These are phyloP conservation scores for Falciphora oryzae DNA, from an alignment of 2,329 filamentous ascomycete species.

Conservation along the genomic window DNA sequence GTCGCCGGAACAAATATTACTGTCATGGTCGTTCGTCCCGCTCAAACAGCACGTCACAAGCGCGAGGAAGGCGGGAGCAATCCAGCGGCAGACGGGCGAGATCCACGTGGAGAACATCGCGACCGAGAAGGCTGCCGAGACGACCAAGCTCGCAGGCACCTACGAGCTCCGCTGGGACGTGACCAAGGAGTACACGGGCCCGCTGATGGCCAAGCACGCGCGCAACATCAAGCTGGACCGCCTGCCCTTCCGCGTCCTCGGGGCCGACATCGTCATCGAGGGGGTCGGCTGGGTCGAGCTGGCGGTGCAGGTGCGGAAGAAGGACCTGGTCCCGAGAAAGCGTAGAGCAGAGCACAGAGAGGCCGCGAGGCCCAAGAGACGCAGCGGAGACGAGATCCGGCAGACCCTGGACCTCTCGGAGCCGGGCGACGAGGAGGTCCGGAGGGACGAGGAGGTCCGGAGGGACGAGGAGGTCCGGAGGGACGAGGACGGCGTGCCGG, in stretches of 20 bases:
- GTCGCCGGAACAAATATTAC: constrained; percentile 52
- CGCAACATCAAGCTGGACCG: constrained; percentile 58
- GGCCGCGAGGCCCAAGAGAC: constrained; percentile 8
- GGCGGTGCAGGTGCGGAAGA: constrained; percentile 69
- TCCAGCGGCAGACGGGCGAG: constrained; percentile 59
- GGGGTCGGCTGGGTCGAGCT: constrained; percentile 93
- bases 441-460: constrained; percentile 21
- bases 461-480: constrained; percentile 22
- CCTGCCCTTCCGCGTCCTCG: constrained; percentile 74
- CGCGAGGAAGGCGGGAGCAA: constrained; percentile 71
- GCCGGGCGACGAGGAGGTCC: constrained; percentile 12
- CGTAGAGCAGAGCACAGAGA: constrained; percentile 16
- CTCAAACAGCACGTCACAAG: constrained; percentile 69
- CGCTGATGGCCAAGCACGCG: constrained; percentile 59
- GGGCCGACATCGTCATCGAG: constrained; percentile 82
- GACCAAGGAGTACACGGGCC: constrained; percentile 71
- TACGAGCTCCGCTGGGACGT: constrained; percentile 77
- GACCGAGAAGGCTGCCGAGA: constrained; percentile 48
- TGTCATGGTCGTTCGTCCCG: constrained; percentile 84
- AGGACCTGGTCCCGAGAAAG: constrained; percentile 32
- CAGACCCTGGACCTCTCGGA: constrained; percentile 24
- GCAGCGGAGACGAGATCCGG: constrained; percentile 13
- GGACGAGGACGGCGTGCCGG: constrained; percentile 25
- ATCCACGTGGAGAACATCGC: constrained; percentile 60
- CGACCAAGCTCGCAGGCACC: constrained; percentile 64